phyloP scores from a whole-genome alignment of 163 green algal genomes.

The Volvox carteri region DNA sequence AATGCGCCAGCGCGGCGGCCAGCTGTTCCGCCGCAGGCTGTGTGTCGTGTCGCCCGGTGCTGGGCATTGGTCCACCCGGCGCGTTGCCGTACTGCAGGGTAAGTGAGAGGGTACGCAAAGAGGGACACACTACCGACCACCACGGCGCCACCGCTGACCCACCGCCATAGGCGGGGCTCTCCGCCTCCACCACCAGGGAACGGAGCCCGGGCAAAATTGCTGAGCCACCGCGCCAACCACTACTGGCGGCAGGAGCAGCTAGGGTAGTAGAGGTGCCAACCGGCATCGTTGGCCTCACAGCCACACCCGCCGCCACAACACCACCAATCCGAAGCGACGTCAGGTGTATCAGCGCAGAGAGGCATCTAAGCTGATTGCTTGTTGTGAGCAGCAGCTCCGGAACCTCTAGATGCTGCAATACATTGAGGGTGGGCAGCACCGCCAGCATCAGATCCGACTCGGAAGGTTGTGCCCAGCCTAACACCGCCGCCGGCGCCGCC shows the following conservation, averaged over 20 bases:
- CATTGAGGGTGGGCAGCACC: not conserved
- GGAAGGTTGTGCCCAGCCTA: conserved; percentile 35
- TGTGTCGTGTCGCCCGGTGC: not conserved
- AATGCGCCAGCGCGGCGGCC: conserved; percentile 11
- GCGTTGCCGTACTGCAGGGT: conserved; percentile 32
- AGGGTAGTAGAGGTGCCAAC: too few species aligned
- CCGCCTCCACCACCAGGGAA: conserved; percentile 22
- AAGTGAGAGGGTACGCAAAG: conserved; percentile 15
- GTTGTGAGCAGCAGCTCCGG: conserved; percentile 43
- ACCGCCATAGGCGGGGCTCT: conserved; percentile 25
- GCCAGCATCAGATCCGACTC: conserved; percentile 37
- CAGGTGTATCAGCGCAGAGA: not conserved
- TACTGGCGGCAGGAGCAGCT: not conserved
- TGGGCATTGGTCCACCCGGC: not conserved
- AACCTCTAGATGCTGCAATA: not conserved
- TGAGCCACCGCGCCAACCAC: too few species aligned
- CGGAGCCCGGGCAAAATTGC: not conserved
- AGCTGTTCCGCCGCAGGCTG: not conserved
- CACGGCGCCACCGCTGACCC: not conserved
- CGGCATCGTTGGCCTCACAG: too few species aligned
- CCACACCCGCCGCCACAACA: conserved; percentile 33
- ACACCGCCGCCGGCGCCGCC: not conserved
- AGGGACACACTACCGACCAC: conserved; percentile 6
- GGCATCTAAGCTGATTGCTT: not conserved
- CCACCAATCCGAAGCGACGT: conserved; percentile 14